Percentiles rank a stretch among this genome's conserved stretches.
Conservation (phyloP, 2,329 filamentous ascomycete genomes). For the Fusarium beomiforme region DNA sequence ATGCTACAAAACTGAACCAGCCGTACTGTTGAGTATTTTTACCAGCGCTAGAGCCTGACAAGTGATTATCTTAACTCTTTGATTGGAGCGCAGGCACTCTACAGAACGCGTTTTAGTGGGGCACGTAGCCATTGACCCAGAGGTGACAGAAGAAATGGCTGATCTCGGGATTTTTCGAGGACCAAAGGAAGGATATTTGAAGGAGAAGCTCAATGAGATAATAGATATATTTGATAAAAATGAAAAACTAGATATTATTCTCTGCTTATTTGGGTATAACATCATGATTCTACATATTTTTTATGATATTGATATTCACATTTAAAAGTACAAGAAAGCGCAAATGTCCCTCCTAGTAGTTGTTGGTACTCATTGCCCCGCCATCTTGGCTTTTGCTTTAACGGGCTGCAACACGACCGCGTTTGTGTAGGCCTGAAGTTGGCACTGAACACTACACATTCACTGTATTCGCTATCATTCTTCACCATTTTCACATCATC, state of each 20-base stretch:
- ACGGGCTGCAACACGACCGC: constrained; percentile 20
- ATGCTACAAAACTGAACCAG: not conserved
- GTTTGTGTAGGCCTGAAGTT: constrained; percentile 5
- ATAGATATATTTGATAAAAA: too few relatives aligned
- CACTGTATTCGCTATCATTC: not conserved
- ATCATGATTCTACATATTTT: too few relatives aligned
- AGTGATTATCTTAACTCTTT: constrained; percentile 10
- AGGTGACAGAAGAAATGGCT: too few relatives aligned
- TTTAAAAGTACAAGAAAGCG: too few relatives aligned
- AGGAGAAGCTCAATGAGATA: too few relatives aligned
- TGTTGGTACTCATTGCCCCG: constrained; percentile 28
- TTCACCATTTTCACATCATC: not conserved
- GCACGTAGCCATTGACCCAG: not conserved
- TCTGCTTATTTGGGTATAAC: too few relatives aligned
- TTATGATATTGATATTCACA: too few relatives aligned
- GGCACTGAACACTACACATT: not conserved
- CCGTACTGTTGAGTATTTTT: not conserved
- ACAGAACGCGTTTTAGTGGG: constrained; percentile 22
- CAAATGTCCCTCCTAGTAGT: constrained; percentile 2
- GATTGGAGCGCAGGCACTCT: constrained; percentile 32
- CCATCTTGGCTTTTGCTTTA: constrained; percentile 17
- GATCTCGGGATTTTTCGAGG: too few relatives aligned
- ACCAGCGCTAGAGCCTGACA: not conserved
- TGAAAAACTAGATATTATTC: too few relatives aligned
- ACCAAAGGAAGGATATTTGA: too few relatives aligned